Percentiles rank a stretch among this genome's conserved stretches.
Conservation (phyloP, 2,329 filamentous ascomycete species). For the Fusarium pseudocircinatum region DNA sequence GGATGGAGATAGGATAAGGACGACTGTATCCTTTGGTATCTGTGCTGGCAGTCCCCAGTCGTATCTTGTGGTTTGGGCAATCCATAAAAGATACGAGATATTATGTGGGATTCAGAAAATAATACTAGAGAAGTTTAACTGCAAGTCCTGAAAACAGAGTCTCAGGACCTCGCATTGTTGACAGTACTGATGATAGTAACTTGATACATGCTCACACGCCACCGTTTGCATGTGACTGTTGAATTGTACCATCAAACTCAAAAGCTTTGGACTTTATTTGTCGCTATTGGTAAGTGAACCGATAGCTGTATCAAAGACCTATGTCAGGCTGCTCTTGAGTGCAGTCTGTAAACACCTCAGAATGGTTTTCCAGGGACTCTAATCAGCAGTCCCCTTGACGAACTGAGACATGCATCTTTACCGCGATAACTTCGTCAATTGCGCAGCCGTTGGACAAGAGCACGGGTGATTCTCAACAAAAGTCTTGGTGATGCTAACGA, state of each 20-base stretch:
- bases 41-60: accelerated
- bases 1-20: background rate
- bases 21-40: too few relatives aligned
- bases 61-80: background rate
- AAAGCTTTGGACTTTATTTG: background rate
- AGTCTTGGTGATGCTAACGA: background rate
- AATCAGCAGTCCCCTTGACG: background rate
- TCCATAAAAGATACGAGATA: too few relatives aligned
- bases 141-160: background rate
- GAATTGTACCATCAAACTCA: too few relatives aligned
- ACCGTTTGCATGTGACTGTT: background rate
- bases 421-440: accelerated
- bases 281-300: too few relatives aligned
- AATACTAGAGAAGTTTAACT: background rate
- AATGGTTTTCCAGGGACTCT: too few relatives aligned
- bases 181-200: background rate
- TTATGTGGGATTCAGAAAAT: too few relatives aligned
- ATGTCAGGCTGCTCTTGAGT: background rate
- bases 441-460: too few relatives aligned
- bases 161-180: background rate
- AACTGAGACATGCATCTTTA: background rate
- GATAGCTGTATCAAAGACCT: too few relatives aligned
- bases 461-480: accelerated
- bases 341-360: background rate
- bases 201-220: background rate